Conservation (phyloP, 1,284 basidiomycete genomes). For the Cerioporus squamosus region DNA sequence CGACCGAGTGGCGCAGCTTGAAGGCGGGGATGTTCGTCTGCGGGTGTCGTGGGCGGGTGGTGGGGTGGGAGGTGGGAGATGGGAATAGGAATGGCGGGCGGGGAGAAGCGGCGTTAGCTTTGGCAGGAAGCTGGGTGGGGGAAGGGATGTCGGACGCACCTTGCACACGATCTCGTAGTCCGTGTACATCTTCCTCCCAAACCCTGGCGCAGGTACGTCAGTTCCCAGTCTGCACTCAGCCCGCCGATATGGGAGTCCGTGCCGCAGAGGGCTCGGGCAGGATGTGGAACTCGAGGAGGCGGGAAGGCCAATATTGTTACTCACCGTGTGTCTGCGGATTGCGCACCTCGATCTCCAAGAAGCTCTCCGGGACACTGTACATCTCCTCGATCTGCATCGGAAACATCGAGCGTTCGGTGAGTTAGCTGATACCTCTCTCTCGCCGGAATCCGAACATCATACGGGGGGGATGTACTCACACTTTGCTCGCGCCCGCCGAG, state of each 20-base stretch:
- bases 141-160: conserved; percentile 50
- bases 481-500: conserved; percentile 79
- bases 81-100: not conserved
- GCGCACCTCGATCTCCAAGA: conserved; percentile 96
- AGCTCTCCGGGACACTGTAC: conserved; percentile 97
- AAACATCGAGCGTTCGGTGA: not conserved
- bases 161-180: conserved; percentile 99
- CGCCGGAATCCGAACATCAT: not conserved
- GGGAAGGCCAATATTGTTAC: conserved; percentile 25
- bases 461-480: conserved; percentile 50
- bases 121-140: not conserved
- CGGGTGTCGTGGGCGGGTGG: not conserved
- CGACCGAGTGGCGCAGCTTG: conserved; percentile 93
- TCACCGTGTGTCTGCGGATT: conserved; percentile 97
- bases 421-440: no score
- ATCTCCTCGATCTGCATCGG: conserved; percentile 89
- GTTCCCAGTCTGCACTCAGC: not conserved
- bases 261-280: not conserved
- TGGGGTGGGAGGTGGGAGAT: not conserved
- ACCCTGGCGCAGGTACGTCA: conserved; percentile 56
- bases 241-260: not conserved
- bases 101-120: not conserved
- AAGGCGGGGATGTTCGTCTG: conserved; percentile 99
- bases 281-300: no score
- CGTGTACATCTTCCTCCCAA: conserved; percentile 98